Percentiles rank a stretch among this genome's conserved stretches.
Conservation (phyloP, 768 basidiomycete genomes). For the Termitomyces sp. region DNA sequence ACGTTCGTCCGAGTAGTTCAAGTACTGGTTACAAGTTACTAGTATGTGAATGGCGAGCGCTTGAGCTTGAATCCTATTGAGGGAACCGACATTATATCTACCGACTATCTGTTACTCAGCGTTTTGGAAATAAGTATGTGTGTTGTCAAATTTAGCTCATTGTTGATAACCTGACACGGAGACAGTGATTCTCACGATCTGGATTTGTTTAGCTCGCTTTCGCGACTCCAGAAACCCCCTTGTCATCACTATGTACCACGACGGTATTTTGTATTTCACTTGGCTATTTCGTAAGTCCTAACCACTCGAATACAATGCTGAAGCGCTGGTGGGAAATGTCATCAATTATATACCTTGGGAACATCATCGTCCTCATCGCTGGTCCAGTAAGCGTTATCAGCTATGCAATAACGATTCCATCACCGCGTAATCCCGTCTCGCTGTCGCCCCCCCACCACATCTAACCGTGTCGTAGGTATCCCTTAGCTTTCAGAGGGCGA, state of each 20-base stretch:
- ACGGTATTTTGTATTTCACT: constrained; percentile 3
- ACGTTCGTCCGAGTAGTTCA: neutral
- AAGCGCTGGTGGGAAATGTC: neutral
- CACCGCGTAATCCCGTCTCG: neutral
- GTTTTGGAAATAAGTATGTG: neutral
- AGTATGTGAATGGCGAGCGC: constrained; percentile 9
- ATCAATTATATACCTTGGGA: neutral
- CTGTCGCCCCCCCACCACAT: neutral
- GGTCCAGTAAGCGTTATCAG: neutral
- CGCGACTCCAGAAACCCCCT: neutral
- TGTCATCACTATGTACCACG: neutral
- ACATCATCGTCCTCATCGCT: neutral
- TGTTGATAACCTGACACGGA: neutral
- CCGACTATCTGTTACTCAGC: neutral
- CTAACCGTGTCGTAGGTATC: neutral
- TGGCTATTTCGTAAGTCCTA: neutral
- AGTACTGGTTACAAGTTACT: neutral
- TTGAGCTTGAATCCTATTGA: neutral
- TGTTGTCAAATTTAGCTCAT: neutral
- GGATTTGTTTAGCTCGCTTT: neutral
- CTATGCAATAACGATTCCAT: neutral
- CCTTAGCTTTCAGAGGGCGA: neutral
- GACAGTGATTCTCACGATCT: constrained; percentile 2
- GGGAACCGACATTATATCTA: constrained; percentile 5
- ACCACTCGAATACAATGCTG: neutral